phyloP scores from a whole-genome alignment of 1,284 basidiomycete genomes.

The Fomitiporia mediterranea region DNA sequence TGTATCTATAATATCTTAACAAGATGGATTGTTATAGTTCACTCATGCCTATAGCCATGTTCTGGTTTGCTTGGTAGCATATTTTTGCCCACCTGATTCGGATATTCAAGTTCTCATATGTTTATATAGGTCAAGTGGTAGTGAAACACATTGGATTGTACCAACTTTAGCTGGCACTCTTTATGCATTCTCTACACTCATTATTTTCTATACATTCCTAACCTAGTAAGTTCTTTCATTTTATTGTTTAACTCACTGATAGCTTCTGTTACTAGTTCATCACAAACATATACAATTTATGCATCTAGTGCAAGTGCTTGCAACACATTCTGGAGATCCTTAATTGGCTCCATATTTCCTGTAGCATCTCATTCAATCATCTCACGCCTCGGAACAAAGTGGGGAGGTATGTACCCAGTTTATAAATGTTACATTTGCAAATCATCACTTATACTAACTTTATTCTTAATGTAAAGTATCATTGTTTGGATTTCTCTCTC shows the following conservation, averaged over 20 bases:
- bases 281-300: constrained; percentile 27
- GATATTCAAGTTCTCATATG: background rate
- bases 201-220: background rate
- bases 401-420: constrained; percentile 27
- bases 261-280: constrained; percentile 20
- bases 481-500: constrained; percentile 28
- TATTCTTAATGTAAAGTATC: constrained; percentile 26
- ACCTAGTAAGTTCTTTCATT: background rate
- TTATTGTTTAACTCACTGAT: constrained; percentile 19
- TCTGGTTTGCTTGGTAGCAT: constrained; percentile 32
- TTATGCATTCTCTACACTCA: constrained; percentile 26
- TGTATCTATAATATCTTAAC: too few species aligned
- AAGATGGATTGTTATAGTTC: too few species aligned
- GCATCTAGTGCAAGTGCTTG: constrained; percentile 27
- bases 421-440: too few species aligned
- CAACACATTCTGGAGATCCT: constrained; percentile 27
- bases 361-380: constrained; percentile 26
- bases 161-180: constrained; percentile 27
- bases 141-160: constrained; percentile 27
- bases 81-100: background rate
- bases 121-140: constrained; percentile 26
- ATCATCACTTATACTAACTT: too few species aligned
- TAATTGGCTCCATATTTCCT: constrained; percentile 27
- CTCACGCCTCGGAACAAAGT: constrained; percentile 27
- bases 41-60: constrained; percentile 26